Evolutionary conservation across 1,284 basidiomycete species (phyloP).

Genomic region (Gomphus bonarii): DNA sequence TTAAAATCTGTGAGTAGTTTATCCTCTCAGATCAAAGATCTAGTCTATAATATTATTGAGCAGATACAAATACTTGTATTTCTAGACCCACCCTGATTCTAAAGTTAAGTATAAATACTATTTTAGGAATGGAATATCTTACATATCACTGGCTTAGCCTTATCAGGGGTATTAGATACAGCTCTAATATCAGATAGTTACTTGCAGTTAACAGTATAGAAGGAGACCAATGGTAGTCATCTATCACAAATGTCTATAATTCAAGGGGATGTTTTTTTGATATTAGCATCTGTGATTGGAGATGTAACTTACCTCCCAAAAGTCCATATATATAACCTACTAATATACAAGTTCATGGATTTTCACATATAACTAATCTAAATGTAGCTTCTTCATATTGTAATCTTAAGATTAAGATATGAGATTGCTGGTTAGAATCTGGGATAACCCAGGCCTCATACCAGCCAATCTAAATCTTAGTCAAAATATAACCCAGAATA

Average conservation of each 20-base stretch:
- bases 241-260: conserved; percentile 6
- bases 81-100: conserved; percentile 8
- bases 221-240: conserved; percentile 6
- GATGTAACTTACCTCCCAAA: conserved; percentile 7
- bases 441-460: background rate
- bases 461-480: conserved; percentile 7
- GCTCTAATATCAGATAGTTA: conserved; percentile 4
- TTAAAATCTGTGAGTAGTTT: conserved; percentile 10
- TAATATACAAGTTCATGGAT: conserved; percentile 9
- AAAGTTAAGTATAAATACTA: background rate
- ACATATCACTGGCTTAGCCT: conserved; percentile 8
- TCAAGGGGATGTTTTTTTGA: background rate
- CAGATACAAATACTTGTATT: conserved; percentile 8
- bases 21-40: conserved; percentile 9
- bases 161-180: conserved; percentile 1
- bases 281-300: background rate
- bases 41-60: conserved; percentile 9
- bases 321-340: conserved; percentile 11
- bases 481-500: background rate
- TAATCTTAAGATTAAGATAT: conserved; percentile 3
- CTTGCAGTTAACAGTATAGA: conserved; percentile 8
- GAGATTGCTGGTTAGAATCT: background rate
- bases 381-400: conserved; percentile 5
- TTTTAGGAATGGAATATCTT: background rate
- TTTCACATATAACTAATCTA: conserved; percentile 3